A percentile compares a stretch with the other conserved stretches of the same genome.
phyloP scores from a whole-genome alignment of 768 basidiomycete genomes.

The Kockovaella imperatae region DNA sequence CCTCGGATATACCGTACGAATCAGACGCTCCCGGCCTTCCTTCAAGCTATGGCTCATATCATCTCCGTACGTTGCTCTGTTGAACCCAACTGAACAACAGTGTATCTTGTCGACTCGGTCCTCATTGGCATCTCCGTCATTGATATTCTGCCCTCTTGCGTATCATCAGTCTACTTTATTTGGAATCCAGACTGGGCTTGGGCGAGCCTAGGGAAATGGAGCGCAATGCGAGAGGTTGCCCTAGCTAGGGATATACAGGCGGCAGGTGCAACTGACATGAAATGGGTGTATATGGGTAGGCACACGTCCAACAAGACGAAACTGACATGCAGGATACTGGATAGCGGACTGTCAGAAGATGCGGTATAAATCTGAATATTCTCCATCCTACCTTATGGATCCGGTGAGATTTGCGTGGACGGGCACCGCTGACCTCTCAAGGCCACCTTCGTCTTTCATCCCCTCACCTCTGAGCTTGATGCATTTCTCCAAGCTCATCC shows the following conservation, averaged over 20 bases:
- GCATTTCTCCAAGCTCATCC: slow-evolving; percentile 55
- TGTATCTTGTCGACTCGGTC: slow-evolving; percentile 68
- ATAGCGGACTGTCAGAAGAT: slow-evolving; percentile 89
- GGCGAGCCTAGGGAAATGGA: slow-evolving; percentile 51
- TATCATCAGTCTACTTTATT: slow-evolving; percentile 81
- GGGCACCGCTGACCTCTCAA: slow-evolving; percentile 35
- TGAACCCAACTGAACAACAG: slow-evolving; percentile 11
- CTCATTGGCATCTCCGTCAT: slow-evolving; percentile 80
- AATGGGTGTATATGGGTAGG: slow-evolving; percentile 79
- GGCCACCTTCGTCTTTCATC: slow-evolving; percentile 74
- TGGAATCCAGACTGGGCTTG: slow-evolving; percentile 54
- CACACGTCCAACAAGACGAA: not conserved
- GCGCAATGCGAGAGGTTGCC: slow-evolving; percentile 71
- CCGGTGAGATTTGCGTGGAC: slow-evolving; percentile 52
- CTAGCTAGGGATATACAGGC: slow-evolving; percentile 67
- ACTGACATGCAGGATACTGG: slow-evolving; percentile 64
- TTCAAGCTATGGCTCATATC: slow-evolving; percentile 78
- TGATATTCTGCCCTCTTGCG: slow-evolving; percentile 79
- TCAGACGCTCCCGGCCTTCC: slow-evolving; percentile 54
- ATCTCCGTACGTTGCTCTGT: slow-evolving; percentile 53
- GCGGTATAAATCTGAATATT: slow-evolving; percentile 90
- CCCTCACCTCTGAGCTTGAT: slow-evolving; percentile 59
- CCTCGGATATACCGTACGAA: not conserved
- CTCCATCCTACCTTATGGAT: slow-evolving; percentile 78
- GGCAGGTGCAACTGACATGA: slow-evolving; percentile 59